Evolutionary conservation across 306 rosid species (phyloP), one percentile per base, ranked within the genome.

Genomic region (Phaseolus lunatus): DNA sequence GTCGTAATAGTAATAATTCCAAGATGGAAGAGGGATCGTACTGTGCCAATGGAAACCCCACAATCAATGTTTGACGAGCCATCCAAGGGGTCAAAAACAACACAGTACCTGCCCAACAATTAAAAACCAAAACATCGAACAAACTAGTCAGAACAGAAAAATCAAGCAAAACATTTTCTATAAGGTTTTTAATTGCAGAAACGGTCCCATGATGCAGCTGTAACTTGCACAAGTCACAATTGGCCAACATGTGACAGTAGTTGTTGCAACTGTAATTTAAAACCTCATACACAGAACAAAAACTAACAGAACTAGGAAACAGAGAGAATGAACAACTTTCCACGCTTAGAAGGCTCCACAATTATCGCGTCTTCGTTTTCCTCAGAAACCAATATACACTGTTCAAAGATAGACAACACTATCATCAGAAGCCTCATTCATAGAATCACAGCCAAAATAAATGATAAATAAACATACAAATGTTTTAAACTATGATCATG

Each of bases 11-110:
- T 39, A 15, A 16, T 15, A 72, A 53, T 26, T 45, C 7, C 49
- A 59, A 50, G 41, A 72, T 22, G 70, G 76, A 44, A n/a, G 61
- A 76, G 70, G 47, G 67, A 59, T 67, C 84, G 62, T 83, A 90
- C 97, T 50, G 99, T 95, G 86, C 99, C 99, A 35, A 95, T 95
- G 37, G 99, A 92, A 88, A 95, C 98, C 12, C 93, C 98, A 62
- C 98, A 95, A 48, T 95, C 98, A 76, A 95, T 95, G 92, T 94
- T 75, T 47, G 87, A 78, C 31, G 87, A 80, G 67, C 88, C 86
- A 77, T 86, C 87, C 75, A 83, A 50, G 73, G 97, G 99, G 78
- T 95, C 98, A 58, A 95, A 95, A 62, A 86, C 93, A 50, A 95
- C 99, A 66, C 88, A 84, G 67, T 95, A 95, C 91, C 98, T 95